Conservation (phyloP, 495 filamentous ascomycete species). For the Cercophora sp. region DNA sequence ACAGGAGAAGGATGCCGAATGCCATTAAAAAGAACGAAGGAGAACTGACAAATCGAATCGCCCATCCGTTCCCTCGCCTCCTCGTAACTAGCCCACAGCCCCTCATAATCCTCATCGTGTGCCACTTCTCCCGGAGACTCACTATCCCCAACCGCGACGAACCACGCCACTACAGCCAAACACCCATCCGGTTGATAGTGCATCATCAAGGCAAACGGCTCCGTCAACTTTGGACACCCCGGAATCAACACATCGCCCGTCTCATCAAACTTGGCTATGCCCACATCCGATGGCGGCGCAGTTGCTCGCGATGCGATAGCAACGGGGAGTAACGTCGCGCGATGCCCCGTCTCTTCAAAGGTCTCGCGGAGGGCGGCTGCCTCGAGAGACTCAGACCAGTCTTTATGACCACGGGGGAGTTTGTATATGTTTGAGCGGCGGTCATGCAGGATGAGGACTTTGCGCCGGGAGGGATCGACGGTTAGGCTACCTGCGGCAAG, state of each 20-base stretch:
- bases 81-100: conserved; percentile 9
- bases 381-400: conserved; percentile 23
- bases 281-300: background rate
- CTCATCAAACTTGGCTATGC: background rate
- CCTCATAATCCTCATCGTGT: conserved; percentile 10
- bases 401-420: conserved; percentile 32
- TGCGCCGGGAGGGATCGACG: conserved; percentile 19
- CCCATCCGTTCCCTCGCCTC: conserved; percentile 4
- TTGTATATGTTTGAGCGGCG: conserved; percentile 13
- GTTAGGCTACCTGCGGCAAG: conserved; percentile 28
- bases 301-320: conserved; percentile 17
- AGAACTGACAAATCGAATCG: too few relatives aligned
- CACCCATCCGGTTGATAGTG: conserved; percentile 14
- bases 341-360: conserved; percentile 27
- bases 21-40: too few relatives aligned
- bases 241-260: background rate
- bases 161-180: conserved; percentile 16
- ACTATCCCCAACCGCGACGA: conserved; percentile 10
- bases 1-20: too few relatives aligned
- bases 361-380: conserved; percentile 29
- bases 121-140: background rate
- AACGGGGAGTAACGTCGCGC: conserved; percentile 16
- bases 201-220: conserved; percentile 16
- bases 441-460: conserved; percentile 26
- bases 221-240: conserved; percentile 5